These are phyloP conservation scores for Talaromyces sp. DNA, from an alignment of 2,329 filamentous ascomycete species.

Conservation along the genomic window DNA sequence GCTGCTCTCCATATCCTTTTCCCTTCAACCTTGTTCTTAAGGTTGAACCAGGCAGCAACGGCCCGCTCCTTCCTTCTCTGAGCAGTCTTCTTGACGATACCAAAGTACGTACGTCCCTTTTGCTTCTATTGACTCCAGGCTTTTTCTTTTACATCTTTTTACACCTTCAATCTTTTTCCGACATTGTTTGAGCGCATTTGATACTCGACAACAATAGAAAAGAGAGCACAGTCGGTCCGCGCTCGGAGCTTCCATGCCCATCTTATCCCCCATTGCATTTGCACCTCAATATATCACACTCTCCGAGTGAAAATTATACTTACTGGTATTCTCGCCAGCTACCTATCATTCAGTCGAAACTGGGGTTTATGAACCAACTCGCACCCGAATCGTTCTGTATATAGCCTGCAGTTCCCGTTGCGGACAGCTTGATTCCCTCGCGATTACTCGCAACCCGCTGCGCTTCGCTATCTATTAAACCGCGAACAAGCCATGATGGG, in stretches of 20 bases:
- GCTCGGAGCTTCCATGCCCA: background rate
- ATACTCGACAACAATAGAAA: background rate
- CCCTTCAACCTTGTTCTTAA: background rate
- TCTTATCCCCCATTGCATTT: background rate
- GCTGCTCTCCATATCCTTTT: background rate
- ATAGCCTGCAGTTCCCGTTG: background rate
- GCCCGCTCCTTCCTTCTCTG: background rate
- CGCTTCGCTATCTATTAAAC: background rate
- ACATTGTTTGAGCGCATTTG: background rate
- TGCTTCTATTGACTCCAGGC: background rate
- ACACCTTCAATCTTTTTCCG: background rate
- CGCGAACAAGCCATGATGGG: slow-evolving; percentile 33
- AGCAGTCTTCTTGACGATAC: background rate
- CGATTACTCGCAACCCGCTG: background rate
- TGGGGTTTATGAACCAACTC: background rate
- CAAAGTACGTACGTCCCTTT: background rate
- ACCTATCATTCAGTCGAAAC: background rate
- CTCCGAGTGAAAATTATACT: background rate
- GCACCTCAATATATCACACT: background rate
- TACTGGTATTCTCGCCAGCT: background rate
- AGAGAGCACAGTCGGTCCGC: background rate
- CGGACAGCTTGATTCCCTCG: background rate
- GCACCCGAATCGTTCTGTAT: background rate
- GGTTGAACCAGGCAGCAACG: background rate
- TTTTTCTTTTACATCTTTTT: background rate